Evolutionary conservation across 2,329 filamentous ascomycete genomes (phyloP).

Genomic region (Colletotrichum paranaense): DNA sequence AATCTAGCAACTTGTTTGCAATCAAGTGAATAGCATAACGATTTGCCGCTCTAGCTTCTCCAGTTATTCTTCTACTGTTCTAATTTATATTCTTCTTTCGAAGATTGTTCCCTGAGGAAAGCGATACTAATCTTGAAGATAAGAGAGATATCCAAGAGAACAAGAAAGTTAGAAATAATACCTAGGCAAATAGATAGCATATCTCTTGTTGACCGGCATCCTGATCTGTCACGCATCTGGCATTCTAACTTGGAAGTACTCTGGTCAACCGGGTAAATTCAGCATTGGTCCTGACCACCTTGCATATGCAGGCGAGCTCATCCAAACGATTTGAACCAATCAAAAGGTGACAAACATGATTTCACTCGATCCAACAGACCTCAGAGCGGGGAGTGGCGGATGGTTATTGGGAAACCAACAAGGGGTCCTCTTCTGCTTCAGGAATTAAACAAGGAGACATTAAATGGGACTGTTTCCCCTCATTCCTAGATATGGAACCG

Average conservation of each 20-base stretch:
- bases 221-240: no score
- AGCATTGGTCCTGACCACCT: not conserved
- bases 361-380: not conserved
- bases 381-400: not conserved
- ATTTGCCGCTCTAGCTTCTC: no score
- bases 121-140: no score
- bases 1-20: not conserved
- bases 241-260: no score
- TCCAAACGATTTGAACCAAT: not conserved
- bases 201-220: no score
- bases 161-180: no score
- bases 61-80: no score
- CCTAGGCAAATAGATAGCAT: no score
- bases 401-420: not conserved
- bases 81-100: no score
- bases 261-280: not conserved
- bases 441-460: not conserved
- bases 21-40: accelerated
- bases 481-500: no score
- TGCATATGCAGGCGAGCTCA: not conserved
- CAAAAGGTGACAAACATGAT: not conserved
- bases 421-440: not conserved
- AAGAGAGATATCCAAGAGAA: accelerated
- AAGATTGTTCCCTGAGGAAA: no score
- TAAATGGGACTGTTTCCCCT: not conserved